phyloP scores from a whole-genome alignment of 345 rosid genomes.

The Erucastrum elatum region DNA sequence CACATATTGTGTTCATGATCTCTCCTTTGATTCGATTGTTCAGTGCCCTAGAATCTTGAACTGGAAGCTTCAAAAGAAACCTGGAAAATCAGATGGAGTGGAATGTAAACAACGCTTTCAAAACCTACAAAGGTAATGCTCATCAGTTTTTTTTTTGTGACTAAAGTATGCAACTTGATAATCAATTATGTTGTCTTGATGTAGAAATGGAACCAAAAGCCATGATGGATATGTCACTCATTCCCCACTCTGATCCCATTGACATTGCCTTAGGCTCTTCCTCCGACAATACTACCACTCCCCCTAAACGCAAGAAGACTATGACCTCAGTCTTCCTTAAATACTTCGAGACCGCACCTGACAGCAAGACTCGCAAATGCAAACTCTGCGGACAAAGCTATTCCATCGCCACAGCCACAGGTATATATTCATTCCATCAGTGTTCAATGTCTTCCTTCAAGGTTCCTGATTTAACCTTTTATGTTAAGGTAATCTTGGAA shows the following conservation, averaged over 20 bases:
- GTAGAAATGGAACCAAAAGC: conserved; percentile 80
- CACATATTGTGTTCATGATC: not conserved
- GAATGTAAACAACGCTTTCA: conserved; percentile 73
- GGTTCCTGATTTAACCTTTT: too few relatives aligned
- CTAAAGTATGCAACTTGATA: not conserved
- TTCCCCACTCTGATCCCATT: conserved; percentile 58
- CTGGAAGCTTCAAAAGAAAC: conserved; percentile 35
- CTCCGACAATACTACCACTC: conserved; percentile 52
- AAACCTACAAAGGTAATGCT: conserved; percentile 69
- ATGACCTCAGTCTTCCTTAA: conserved; percentile 97
- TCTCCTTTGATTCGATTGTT: not conserved
- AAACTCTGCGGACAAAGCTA: conserved; percentile 93
- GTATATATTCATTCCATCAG: conserved; percentile 31
- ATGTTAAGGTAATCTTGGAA: conserved; percentile 73
- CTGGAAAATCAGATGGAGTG: conserved; percentile 67
- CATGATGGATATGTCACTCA: conserved; percentile 65
- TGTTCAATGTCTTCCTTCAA: too few relatives aligned
- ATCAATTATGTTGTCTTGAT: conserved; percentile 16
- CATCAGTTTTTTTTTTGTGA: conserved; percentile 1
- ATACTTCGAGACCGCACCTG: conserved; percentile 80
- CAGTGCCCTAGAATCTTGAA: not conserved
- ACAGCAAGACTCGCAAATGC: conserved; percentile 87
- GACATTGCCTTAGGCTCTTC: conserved; percentile 79
- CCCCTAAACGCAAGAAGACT: conserved; percentile 85
- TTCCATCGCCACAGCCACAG: conserved; percentile 93